Evolutionary conservation across 2,329 filamentous ascomycete genomes (phyloP).

Genomic region (Stagonosporopsis vannaccii): DNA sequence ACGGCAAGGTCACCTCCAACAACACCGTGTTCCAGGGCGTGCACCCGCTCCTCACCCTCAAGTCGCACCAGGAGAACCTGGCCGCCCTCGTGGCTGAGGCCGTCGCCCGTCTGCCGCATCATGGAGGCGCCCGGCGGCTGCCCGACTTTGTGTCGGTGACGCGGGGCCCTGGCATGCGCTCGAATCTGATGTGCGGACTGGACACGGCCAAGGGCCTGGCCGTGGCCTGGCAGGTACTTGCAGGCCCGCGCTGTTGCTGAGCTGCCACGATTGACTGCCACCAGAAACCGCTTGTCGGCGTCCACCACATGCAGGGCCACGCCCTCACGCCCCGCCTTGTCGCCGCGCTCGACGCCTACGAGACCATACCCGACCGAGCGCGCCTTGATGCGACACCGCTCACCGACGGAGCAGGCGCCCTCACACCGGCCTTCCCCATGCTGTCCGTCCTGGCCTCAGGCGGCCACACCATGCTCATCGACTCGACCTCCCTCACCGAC

Average conservation of each 20-base stretch:
- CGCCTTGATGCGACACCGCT: constrained; percentile 5
- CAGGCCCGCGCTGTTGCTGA: neutral
- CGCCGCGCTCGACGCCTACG: constrained; percentile 60
- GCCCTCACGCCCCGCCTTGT: constrained; percentile 85
- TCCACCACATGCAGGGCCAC: constrained; percentile 98
- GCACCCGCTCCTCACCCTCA: constrained; percentile 76
- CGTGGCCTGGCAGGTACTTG: constrained; percentile 70
- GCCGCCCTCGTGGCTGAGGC: constrained; percentile 72
- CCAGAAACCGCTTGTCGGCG: constrained; percentile 76
- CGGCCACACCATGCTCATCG: constrained; percentile 87
- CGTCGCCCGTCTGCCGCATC: constrained; percentile 61
- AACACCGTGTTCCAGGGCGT: constrained; percentile 79
- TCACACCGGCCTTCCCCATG: constrained; percentile 75
- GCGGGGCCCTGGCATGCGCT: constrained; percentile 86
- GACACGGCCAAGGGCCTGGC: constrained; percentile 88
- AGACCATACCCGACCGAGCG: neutral
- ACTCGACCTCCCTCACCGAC: constrained; percentile 70
- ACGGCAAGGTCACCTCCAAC: constrained; percentile 82
- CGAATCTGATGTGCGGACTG: constrained; percentile 78
- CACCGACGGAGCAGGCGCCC: neutral
- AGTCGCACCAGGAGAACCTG: constrained; percentile 77
- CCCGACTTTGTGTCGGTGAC: constrained; percentile 91
- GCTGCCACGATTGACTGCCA: neutral
- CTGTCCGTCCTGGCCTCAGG: constrained; percentile 89
- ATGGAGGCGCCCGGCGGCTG: constrained; percentile 40